Evolutionary conservation across 805 yeast genomes (phyloP).

Genomic region (Metschnikowia kunwiensis): DNA sequence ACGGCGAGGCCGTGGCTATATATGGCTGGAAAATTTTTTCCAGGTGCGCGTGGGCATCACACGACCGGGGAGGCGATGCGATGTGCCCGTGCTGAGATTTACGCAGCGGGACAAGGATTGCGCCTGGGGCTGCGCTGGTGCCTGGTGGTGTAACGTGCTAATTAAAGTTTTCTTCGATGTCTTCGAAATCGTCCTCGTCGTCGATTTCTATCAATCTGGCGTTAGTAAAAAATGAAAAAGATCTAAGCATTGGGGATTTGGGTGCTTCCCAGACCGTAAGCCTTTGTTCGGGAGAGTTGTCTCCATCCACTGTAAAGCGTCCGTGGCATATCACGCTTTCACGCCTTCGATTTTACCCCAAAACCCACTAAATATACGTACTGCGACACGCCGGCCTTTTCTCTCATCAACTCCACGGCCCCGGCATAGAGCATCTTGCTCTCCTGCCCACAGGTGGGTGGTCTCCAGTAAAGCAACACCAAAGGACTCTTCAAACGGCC

Average conservation of each 20-base stretch:
- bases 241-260: too few relatives aligned
- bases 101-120: slow-evolving; percentile 2
- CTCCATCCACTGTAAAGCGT: too few relatives aligned
- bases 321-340: too few relatives aligned
- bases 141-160: background rate
- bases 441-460: slow-evolving; percentile 80
- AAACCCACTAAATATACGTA: slow-evolving; percentile 30
- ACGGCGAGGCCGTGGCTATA: slow-evolving; percentile 8
- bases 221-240: too few relatives aligned
- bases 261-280: too few relatives aligned
- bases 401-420: slow-evolving; percentile 76
- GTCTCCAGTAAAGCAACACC: slow-evolving; percentile 83
- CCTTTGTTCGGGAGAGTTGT: too few relatives aligned
- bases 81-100: slow-evolving; percentile 3
- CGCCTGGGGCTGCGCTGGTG: background rate
- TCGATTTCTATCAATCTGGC: slow-evolving; percentile 54
- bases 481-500: slow-evolving; percentile 74
- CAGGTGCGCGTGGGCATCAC: slow-evolving; percentile 9
- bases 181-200: slow-evolving; percentile 71
- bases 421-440: slow-evolving; percentile 88
- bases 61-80: slow-evolving; percentile 8
- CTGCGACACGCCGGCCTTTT: slow-evolving; percentile 73
- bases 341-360: too few relatives aligned
- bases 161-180: slow-evolving; percentile 38
- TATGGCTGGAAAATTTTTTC: slow-evolving; percentile 23